phyloP scores from a whole-genome alignment of 2,329 filamentous ascomycete genomes.

The Talaromyces sp. region DNA sequence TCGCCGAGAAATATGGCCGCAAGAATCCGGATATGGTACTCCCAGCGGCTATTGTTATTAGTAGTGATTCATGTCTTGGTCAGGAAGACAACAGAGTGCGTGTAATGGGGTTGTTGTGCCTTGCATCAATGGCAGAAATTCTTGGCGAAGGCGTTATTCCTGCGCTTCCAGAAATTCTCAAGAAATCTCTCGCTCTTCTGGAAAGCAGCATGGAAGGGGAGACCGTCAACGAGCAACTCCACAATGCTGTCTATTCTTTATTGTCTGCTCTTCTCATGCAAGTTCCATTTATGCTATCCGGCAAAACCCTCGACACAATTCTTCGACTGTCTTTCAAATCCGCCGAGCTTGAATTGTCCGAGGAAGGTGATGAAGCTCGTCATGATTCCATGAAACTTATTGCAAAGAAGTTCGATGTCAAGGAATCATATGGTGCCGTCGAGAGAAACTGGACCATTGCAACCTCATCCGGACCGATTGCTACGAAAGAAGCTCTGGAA shows the following conservation, averaged over 20 bases:
- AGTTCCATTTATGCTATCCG: conserved; percentile 83
- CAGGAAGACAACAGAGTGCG: conserved; percentile 67
- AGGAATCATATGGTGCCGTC: conserved; percentile 68
- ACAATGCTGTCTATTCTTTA: conserved; percentile 77
- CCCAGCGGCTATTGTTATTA: conserved; percentile 69
- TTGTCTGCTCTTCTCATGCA: conserved; percentile 74
- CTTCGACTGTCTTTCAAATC: conserved; percentile 68
- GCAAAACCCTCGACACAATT: conserved; percentile 65
- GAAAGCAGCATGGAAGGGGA: conserved; percentile 54
- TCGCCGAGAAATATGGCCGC: conserved; percentile 91
- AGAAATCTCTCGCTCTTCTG: conserved; percentile 66
- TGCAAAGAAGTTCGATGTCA: conserved; percentile 71
- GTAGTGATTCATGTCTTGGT: conserved; percentile 69
- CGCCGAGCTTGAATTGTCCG: conserved; percentile 56
- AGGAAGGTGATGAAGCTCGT: conserved; percentile 60
- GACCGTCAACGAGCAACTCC: conserved; percentile 58
- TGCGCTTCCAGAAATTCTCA: conserved; percentile 69
- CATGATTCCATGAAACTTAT: conserved; percentile 66
- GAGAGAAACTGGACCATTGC: conserved; percentile 67
- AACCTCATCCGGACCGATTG: conserved; percentile 57
- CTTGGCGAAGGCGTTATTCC: conserved; percentile 81
- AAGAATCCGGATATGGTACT: conserved; percentile 75
- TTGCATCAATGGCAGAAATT: conserved; percentile 85
- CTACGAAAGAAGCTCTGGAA: conserved; percentile 63
- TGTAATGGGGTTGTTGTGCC: conserved; percentile 78